Base-by-base conservation (phyloP, 108 stramenopile species). In the Cyclostephanos tholiformis region DNA sequence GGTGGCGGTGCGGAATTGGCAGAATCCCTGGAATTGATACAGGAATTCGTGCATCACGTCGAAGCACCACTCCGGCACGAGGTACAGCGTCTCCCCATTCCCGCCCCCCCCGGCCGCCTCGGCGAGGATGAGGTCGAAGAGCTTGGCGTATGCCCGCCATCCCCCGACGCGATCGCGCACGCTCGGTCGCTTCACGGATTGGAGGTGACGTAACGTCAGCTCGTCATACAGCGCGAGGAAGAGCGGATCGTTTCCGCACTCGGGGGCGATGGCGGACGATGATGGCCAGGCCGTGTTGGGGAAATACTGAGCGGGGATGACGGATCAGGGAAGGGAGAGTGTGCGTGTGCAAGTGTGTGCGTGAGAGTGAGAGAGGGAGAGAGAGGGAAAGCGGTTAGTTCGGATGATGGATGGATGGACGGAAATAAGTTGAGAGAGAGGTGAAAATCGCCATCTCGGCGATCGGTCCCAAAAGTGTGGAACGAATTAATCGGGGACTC, bases 11-110 rank as follows among this genome's bases (percentile, higher is more conserved):
- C 96, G 88, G 80, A 91, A 93, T 78, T 99, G 97, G 83, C 97
- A 98, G 72, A 97, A 98, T 65, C 94, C 94, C 83, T 99, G 98
- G 74, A 98, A 99, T 66, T 95, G 91, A 82, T 98, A 99, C 12
- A 98, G 92, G 68, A 99, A 99, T 85, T 99, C 99, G 77, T 99
- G 93, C 46, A 98, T 71, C 60, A 99, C 92, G 86, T 99, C 98
- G 82, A 98, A 99, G 51, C 95, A 88, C 99, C 99, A 99, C 68
- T 90, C 89, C 12, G 97, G 89, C 12, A 96, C 71, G 51, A 99
- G 84, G 66, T 88, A 89, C 17, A 97, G 79, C 25, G 82, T 75
- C 48, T 86, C 32, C 30, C 3, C 14, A 4, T 60, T 38, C 1
- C 35, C 6, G 16, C 69, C 43, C 26, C 38, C 19, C 49, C 58